Evolutionary conservation across 495 filamentous ascomycete species (phyloP), one percentile per base, ranked within the genome.

Genomic region (Penicillium atrosanguineum): DNA sequence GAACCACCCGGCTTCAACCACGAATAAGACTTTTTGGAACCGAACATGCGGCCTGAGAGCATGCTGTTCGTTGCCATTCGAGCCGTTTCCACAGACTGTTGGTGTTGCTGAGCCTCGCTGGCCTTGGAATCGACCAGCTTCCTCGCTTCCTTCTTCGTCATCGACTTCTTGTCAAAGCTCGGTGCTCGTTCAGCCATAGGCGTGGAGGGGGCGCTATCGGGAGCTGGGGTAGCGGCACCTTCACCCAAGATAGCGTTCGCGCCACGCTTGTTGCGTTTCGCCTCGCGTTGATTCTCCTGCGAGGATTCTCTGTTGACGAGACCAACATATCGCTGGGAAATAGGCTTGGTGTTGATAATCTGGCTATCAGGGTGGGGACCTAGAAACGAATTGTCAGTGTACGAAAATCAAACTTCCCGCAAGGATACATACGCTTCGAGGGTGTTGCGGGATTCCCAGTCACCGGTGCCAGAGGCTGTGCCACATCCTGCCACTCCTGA

Each of bases 401-500:
- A 44, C 50, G 23, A 40, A 1, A 3, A 28, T 18, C 8, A 38
- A 8, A 14, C 45, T 43, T 18, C 23, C 14, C 19, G 34, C 16
- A 20, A 44, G 12, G 7, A 40, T 42, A 38, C 74, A 61, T 85
- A 88, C 85, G 81, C 70, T 89, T 88, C 18, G 82, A 73, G 52
- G 81, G 82, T 14, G 76, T 73, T 52, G 67, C 74, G 21, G 75
- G 72, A 48, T 63, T 63, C 21, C 74, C 75, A 29, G 59, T 56
- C 46, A 52, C 65, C 16, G 55, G 52, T 60, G 56, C 59, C n/a
- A 68, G 61, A 23, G 73, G 65, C 36, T 72, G 77, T 2, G 83
- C 88, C 43, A 89, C 64, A 52, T 89, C 87, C 12, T 77, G 65
- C 82, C 88, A 91, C 46, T 88, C 87, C 21, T 67, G 60, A 18